A percentile compares a stretch with the other conserved stretches of the same genome.
Conservation (phyloP, 768 basidiomycete species). For the Lepiota brunneoincarnata region DNA sequence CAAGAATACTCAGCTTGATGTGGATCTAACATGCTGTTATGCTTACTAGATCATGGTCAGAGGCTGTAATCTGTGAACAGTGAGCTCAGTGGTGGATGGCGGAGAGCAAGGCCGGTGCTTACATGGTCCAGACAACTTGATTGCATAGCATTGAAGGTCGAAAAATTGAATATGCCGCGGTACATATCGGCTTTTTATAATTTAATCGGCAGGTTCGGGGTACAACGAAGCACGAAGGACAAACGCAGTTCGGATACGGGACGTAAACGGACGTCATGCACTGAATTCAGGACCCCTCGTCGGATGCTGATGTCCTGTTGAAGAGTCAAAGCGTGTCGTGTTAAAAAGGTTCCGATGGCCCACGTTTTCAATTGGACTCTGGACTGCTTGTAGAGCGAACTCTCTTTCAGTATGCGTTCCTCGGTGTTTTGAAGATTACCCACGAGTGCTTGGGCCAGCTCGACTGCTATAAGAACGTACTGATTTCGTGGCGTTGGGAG, state of each 20-base stretch:
- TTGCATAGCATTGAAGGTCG: conserved; percentile 90
- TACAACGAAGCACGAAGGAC: conserved; percentile 17
- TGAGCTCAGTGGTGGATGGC: background rate
- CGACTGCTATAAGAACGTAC: no score
- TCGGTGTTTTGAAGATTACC: no score
- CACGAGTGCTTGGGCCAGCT: no score
- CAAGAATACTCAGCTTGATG: background rate
- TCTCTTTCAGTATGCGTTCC: no score
- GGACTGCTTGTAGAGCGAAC: no score
- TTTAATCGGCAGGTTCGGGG: conserved; percentile 9
- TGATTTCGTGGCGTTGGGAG: no score
- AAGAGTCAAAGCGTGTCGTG: no score
- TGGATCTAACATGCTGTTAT: background rate
- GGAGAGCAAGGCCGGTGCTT: conserved; percentile 20
- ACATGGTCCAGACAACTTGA: conserved; percentile 79
- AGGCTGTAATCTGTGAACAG: conserved; percentile 47
- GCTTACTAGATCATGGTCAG: conserved; percentile 64
- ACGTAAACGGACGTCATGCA: conserved; percentile 49
- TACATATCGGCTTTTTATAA: conserved; percentile 70
- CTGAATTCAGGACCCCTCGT: background rate
- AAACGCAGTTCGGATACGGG: conserved; percentile 74
- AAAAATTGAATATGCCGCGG: conserved; percentile 81
- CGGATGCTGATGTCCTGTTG: background rate
- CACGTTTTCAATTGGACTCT: no score
- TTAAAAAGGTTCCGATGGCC: no score